Conservation (phyloP, 1,284 basidiomycete species). For the Fomitopsis palustris region DNA sequence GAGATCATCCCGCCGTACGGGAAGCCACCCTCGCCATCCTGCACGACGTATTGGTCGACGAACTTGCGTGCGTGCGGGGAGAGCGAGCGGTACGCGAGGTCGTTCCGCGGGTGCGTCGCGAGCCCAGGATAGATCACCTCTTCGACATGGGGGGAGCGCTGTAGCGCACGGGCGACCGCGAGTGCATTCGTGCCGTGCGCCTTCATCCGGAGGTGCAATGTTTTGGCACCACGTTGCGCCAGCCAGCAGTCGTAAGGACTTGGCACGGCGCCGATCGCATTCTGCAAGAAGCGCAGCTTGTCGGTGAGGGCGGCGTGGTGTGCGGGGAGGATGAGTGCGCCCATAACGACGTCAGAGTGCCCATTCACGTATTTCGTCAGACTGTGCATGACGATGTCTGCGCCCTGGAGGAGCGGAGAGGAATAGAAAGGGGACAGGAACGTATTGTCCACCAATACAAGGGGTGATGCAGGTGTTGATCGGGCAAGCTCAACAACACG, state of each 20-base stretch:
- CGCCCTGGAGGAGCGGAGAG: slow-evolving; percentile 83
- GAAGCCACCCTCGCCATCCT: slow-evolving; percentile 48
- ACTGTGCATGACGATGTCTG: slow-evolving; percentile 79
- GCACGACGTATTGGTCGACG: slow-evolving; percentile 43
- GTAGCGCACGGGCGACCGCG: slow-evolving; percentile 66
- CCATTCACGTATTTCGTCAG: slow-evolving; percentile 94
- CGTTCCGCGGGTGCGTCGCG: slow-evolving; percentile 52
- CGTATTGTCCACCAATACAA: slow-evolving; percentile 90
- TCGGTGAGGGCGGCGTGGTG: slow-evolving; percentile 45
- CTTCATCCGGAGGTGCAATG: slow-evolving; percentile 83
- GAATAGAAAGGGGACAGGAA: slow-evolving; percentile 92
- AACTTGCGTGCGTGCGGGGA: slow-evolving; percentile 70
- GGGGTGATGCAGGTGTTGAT: slow-evolving; percentile 53
- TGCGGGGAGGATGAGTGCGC: slow-evolving; percentile 71
- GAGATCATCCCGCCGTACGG: slow-evolving; percentile 87
- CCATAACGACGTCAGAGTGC: slow-evolving; percentile 91
- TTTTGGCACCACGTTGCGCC: slow-evolving; percentile 89
- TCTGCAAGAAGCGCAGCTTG: slow-evolving; percentile 86
- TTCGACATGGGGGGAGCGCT: slow-evolving; percentile 56
- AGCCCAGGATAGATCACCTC: slow-evolving; percentile 89
- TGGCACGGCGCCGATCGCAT: slow-evolving; percentile 86
- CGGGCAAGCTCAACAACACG: slow-evolving; percentile 61
- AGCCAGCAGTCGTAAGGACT: slow-evolving; percentile 91
- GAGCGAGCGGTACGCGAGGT: slow-evolving; percentile 62
- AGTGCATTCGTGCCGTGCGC: slow-evolving; percentile 86